phyloP scores from a whole-genome alignment of 2,329 filamentous ascomycete species.

The Shiraia sp. region DNA sequence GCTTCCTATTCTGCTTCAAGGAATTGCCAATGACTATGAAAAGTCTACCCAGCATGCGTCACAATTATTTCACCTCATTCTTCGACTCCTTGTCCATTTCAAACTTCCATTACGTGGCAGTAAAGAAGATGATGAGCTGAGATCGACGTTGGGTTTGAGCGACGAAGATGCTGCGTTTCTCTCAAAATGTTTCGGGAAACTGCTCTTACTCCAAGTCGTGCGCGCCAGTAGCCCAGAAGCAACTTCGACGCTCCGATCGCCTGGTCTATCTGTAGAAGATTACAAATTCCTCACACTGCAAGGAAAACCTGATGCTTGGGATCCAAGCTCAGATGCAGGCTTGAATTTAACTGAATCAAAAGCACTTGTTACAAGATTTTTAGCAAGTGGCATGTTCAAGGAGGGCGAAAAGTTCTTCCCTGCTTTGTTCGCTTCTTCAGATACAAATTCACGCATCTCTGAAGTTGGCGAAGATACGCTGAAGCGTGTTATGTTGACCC shows the following conservation, averaged over 20 bases:
- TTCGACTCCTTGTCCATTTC: constrained; percentile 74
- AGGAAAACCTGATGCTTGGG: constrained; percentile 71
- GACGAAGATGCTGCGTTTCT: constrained; percentile 75
- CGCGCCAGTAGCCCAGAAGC: constrained; percentile 44
- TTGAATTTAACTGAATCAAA: constrained; percentile 73
- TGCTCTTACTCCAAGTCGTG: constrained; percentile 66
- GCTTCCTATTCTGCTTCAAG: constrained; percentile 70
- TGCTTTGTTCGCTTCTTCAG: constrained; percentile 80
- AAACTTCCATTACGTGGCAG: constrained; percentile 75
- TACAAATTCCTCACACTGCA: constrained; percentile 69
- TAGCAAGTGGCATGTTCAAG: constrained; percentile 83
- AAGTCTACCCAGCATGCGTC: constrained; percentile 61
- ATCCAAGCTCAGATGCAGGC: constrained; percentile 61
- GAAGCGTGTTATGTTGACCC: constrained; percentile 71
- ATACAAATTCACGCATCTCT: constrained; percentile 77
- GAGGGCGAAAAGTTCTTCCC: constrained; percentile 84
- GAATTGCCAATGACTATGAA: constrained; percentile 64
- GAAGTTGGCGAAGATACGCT: constrained; percentile 87
- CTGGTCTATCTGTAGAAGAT: constrained; percentile 68
- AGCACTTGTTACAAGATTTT: constrained; percentile 67
- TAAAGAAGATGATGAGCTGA: constrained; percentile 73
- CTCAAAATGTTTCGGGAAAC: constrained; percentile 73
- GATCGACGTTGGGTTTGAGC: constrained; percentile 67
- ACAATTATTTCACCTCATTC: constrained; percentile 78
- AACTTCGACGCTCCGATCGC: constrained; percentile 48